A percentile compares a stretch with the other conserved stretches of the same genome.
phyloP scores from a whole-genome alignment of 352 stramenopile species.

The Blastocystis sp. region DNA sequence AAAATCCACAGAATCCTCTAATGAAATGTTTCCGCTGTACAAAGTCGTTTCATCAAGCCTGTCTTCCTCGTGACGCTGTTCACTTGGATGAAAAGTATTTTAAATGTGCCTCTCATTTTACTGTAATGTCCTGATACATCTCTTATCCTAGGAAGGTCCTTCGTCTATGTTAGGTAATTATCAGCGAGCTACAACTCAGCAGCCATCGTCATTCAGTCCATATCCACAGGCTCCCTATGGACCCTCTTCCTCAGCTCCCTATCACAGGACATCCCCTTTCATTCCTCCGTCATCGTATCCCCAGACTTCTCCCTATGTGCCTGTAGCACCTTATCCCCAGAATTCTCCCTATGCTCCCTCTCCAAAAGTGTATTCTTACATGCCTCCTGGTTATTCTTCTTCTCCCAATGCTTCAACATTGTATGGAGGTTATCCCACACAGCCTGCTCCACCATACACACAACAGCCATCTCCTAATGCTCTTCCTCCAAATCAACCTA shows the following conservation, averaged over 20 bases:
- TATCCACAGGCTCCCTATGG: too few relatives aligned
- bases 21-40: background rate
- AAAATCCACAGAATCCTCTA: background rate
- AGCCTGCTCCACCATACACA: background rate
- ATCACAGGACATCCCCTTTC: background rate
- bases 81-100: background rate
- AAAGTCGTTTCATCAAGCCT: background rate
- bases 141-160: too few relatives aligned
- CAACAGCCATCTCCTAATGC: background rate
- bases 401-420: background rate
- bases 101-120: background rate
- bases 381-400: background rate
- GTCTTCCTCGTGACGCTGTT: background rate
- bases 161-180: too few relatives aligned
- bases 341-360: background rate
- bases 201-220: too few relatives aligned
- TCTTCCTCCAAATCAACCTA: background rate
- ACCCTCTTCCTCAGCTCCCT: background rate
- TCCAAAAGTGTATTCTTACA: background rate
- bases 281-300: background rate
- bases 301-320: background rate
- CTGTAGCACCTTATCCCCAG: background rate
- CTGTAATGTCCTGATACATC: too few relatives aligned
- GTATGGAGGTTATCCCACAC: background rate
- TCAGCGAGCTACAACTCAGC: too few relatives aligned